Percentiles rank a stretch among this genome's conserved stretches.
Evolutionary conservation across 1,139 yeast species (phyloP).

Genomic region (Nadsonia starkeyi-henricii): DNA sequence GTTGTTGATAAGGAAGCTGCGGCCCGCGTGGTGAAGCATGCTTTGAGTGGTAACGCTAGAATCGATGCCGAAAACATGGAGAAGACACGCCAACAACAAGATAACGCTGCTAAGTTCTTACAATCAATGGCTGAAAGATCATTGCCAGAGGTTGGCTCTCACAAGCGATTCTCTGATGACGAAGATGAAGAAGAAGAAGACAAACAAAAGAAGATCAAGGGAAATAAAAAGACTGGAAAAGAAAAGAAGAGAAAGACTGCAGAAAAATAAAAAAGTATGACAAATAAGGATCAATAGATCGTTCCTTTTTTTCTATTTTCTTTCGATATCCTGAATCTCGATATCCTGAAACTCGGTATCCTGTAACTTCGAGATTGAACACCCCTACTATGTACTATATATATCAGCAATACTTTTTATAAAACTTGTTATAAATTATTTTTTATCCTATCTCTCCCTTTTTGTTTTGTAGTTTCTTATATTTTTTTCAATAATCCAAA

Average conservation of each 20-base stretch:
- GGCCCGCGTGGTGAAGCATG: slow-evolving; percentile 31
- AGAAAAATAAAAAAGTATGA: neutral
- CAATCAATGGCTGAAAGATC: neutral
- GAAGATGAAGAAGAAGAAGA: neutral
- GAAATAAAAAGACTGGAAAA: neutral
- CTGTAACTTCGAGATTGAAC: too few species aligned
- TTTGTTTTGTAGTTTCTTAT: neutral
- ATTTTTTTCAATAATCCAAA: neutral
- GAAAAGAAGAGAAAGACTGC: neutral
- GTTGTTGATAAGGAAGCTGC: slow-evolving; percentile 27
- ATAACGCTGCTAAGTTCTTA: neutral
- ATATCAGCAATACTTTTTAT: too few species aligned
- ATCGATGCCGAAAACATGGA: neutral
- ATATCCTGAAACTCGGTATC: too few species aligned
- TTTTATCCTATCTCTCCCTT: too few species aligned
- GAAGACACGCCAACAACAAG: neutral
- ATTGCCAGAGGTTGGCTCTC: neutral
- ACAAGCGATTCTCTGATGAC: neutral
- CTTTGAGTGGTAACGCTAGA: slow-evolving; percentile 24
- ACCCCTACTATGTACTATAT: too few species aligned
- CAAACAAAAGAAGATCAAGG: neutral
- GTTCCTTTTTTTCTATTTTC: too few species aligned
- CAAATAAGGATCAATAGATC: too few species aligned
- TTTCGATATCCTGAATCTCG: too few species aligned
- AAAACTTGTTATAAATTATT: too few species aligned